Conservation (phyloP, 225 moss, liverwort and hornwort species). For the Asterella californica region DNA sequence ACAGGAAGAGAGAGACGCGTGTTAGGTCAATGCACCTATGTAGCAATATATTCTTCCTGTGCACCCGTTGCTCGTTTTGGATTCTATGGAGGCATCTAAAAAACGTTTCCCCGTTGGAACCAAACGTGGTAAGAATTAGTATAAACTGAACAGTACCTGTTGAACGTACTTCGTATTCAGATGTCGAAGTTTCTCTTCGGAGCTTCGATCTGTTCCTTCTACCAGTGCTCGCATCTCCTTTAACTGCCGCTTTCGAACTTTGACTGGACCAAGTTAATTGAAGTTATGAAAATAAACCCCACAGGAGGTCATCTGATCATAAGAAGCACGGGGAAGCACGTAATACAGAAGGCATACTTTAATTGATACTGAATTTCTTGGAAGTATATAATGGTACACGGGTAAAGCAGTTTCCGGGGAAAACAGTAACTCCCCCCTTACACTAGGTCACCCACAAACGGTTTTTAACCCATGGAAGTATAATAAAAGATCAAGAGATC, state of each 20-base stretch:
- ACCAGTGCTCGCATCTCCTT: slow-evolving; percentile 74
- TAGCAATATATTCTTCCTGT: not conserved
- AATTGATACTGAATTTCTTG: too few relatives aligned
- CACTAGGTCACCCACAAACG: too few relatives aligned
- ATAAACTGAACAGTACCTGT: slow-evolving; percentile 51
- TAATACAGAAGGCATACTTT: too few relatives aligned
- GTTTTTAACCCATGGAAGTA: too few relatives aligned
- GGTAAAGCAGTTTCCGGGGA: too few relatives aligned
- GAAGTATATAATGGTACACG: too few relatives aligned
- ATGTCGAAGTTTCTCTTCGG: slow-evolving; percentile 88
- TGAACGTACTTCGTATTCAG: slow-evolving; percentile 80
- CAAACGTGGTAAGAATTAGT: not conserved
- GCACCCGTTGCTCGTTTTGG: not conserved
- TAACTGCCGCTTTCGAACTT: slow-evolving; percentile 73
- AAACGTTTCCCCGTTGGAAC: not conserved
- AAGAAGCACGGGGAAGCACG: not conserved
- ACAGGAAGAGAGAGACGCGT: not conserved
- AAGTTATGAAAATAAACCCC: not conserved
- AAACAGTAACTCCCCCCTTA: too few relatives aligned
- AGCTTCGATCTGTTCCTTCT: slow-evolving; percentile 74
- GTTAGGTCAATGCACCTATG: not conserved
- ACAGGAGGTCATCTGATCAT: not conserved
- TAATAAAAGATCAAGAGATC: not conserved
- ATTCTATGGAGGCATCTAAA: not conserved
- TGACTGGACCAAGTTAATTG: slow-evolving; percentile 42